Evolutionary conservation across 2,329 filamentous ascomycete genomes (phyloP).

Genomic region (Parastagonospora nodorum): DNA sequence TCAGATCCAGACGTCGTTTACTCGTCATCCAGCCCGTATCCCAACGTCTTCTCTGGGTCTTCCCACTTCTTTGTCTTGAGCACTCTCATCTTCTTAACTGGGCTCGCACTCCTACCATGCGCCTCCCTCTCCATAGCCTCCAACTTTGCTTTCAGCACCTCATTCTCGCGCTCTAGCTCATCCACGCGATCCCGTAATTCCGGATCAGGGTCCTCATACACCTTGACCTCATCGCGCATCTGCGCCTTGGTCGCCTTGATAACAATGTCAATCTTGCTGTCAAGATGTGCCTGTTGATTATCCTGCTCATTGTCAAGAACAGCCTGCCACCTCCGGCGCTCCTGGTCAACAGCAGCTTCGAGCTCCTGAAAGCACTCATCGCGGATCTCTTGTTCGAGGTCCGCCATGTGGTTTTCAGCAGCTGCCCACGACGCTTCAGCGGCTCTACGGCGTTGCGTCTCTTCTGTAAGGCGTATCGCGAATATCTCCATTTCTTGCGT

Average conservation of each 20-base stretch:
- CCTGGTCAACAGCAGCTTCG: conserved; percentile 74
- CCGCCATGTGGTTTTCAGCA: conserved; percentile 66
- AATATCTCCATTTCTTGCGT: conserved; percentile 77
- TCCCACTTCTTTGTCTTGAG: conserved; percentile 57
- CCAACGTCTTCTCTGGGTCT: conserved; percentile 33
- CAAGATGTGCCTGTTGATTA: conserved; percentile 80
- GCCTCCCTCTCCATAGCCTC: conserved; percentile 49
- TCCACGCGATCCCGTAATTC: conserved; percentile 43
- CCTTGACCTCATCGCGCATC: conserved; percentile 45
- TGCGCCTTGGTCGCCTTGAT: conserved; percentile 58
- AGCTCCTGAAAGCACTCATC: conserved; percentile 90
- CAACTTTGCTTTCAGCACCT: conserved; percentile 43
- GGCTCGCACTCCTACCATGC: conserved; percentile 46
- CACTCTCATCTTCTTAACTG: conserved; percentile 56
- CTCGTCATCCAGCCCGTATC: conserved; percentile 24
- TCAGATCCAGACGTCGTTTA: conserved; percentile 1
- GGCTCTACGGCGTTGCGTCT: conserved; percentile 71
- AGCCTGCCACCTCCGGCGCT: conserved; percentile 80
- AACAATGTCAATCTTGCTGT: conserved; percentile 81
- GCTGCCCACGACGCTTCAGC: conserved; percentile 75
- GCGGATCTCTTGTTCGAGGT: conserved; percentile 82
- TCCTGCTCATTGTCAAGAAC: conserved; percentile 78
- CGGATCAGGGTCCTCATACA: conserved; percentile 51
- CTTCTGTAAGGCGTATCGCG: conserved; percentile 69
- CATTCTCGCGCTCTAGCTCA: conserved; percentile 54